A percentile compares a stretch with the other conserved stretches of the same genome.
Conservation (phyloP, 352 stramenopile genomes). For the Phytopythium kandeliae region DNA sequence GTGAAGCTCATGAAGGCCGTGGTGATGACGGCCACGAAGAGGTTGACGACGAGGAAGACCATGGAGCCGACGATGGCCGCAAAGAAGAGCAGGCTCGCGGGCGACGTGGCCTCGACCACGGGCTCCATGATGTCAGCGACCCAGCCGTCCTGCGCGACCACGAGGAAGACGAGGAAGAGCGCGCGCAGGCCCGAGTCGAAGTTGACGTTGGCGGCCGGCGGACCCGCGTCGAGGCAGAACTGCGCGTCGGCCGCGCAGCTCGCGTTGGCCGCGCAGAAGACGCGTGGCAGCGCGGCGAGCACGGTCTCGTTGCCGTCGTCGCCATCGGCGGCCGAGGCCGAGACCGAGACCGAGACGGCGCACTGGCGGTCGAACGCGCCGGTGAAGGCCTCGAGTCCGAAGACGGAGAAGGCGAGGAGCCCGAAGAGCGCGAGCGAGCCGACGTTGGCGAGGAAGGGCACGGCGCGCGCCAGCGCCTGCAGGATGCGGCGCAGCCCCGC, state of each 20-base stretch:
- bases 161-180: slow-evolving; percentile 73
- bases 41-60: slow-evolving; percentile 79
- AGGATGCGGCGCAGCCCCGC: slow-evolving; percentile 61
- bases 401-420: slow-evolving; percentile 72
- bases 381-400: slow-evolving; percentile 62
- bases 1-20: slow-evolving; percentile 83
- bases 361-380: slow-evolving; percentile 53
- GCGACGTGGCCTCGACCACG: slow-evolving; percentile 54
- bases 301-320: too few species aligned
- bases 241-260: slow-evolving; percentile 31
- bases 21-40: slow-evolving; percentile 81
- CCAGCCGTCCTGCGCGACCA: slow-evolving; percentile 76
- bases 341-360: slow-evolving; percentile 10
- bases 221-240: slow-evolving; percentile 22
- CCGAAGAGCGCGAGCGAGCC: slow-evolving; percentile 67
- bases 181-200: slow-evolving; percentile 67
- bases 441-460: slow-evolving; percentile 77
- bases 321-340: too few species aligned
- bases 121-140: slow-evolving; percentile 76
- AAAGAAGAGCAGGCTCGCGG: slow-evolving; percentile 58
- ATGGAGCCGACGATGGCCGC: slow-evolving; percentile 65
- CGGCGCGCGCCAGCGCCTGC: slow-evolving; percentile 48
- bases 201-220: slow-evolving; percentile 51
- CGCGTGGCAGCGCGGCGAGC: slow-evolving; percentile 32
- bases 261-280: slow-evolving; percentile 42